Percentiles rank a stretch among this genome's conserved stretches.
Evolutionary conservation across 2,329 filamentous ascomycete species (phyloP).

Genomic region (Sphaerulina vaccinii): DNA sequence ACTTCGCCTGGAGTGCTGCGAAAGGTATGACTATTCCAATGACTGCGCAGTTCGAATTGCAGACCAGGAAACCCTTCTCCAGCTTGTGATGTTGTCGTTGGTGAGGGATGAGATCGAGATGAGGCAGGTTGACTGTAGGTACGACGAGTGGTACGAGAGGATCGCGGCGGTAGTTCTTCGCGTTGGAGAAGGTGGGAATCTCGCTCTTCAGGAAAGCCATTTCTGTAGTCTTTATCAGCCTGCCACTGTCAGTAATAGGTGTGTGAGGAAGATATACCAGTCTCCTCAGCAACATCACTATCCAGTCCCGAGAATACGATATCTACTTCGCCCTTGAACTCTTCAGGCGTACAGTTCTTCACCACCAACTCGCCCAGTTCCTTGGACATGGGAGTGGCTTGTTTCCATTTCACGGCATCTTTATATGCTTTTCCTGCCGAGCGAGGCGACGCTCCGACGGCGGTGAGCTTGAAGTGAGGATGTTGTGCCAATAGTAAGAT

Average conservation of each 20-base stretch:
- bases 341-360: constrained; percentile 75
- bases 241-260: neutral
- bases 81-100: constrained; percentile 73
- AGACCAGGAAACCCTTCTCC: constrained; percentile 86
- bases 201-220: constrained; percentile 87
- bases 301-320: constrained; percentile 91
- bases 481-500: constrained; percentile 88
- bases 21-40: constrained; percentile 95
- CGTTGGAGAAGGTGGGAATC: constrained; percentile 92
- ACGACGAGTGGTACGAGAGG: constrained; percentile 90
- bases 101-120: constrained; percentile 85
- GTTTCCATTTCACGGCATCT: constrained; percentile 94
- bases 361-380: constrained; percentile 77
- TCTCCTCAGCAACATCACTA: constrained; percentile 85
- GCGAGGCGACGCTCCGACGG: constrained; percentile 82
- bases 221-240: constrained; percentile 54
- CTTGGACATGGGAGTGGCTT: constrained; percentile 76
- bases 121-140: constrained; percentile 86
- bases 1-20: constrained; percentile 80
- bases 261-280: constrained; percentile 57
- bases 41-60: constrained; percentile 97
- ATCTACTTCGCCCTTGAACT: constrained; percentile 81
- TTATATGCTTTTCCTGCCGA: constrained; percentile 93
- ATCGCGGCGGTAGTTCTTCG: constrained; percentile 93
- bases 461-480: constrained; percentile 80